Evolutionary conservation across 331 rosid species (phyloP), one percentile per base, ranked within the genome.

Genomic region (Rosa hybrid): DNA sequence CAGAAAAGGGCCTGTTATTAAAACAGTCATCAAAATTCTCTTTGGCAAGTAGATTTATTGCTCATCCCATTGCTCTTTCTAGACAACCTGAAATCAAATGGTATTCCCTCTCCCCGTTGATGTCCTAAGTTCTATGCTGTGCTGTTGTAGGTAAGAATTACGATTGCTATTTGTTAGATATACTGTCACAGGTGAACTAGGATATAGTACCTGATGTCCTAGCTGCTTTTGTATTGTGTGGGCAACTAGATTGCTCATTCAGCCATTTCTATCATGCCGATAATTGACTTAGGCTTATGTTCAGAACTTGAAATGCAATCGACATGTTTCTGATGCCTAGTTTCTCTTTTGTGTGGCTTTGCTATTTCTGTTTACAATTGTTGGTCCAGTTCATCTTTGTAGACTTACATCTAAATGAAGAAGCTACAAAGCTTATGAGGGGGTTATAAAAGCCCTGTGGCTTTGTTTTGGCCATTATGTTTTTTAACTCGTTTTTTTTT

Each of bases 21-120:
- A 87, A 71, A 86, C 73, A 45, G 87, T 94, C 16, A 77, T 83
- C 12, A 79, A 80, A 78, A 69, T 92, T 86, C 91, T 94, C 13
- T 94, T 90, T 49, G 87, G 82, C 46, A 87, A 84, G 72, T 91
- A 87, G 46, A 9, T 6, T 2, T 14, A 53, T 1, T 7, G 46
- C 46, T 7, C 9, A 44, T 44, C 46, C 46, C 10, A 44, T 7
- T 44, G 46, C 9, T 44, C 46, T 9, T 44, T 44, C 8, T 44
- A 44, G 46, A 44, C 46, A 44, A 7, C 11, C 46, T 44, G 11
- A 44, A 44, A 44, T 44, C 46, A 7, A 44, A 44, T 44, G 10
- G 46, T 7, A 44, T 44, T 44, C 8, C 46, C 10, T 44, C 46
- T 6, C 1, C 46, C 46, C 10, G 6, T 6, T 53, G n/a, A 14